A percentile compares a stretch with the other conserved stretches of the same genome.
These are phyloP conservation scores for Musa schizocarpa DNA, from an alignment of 176 grass and related monocot species.

Conservation along the genomic window DNA sequence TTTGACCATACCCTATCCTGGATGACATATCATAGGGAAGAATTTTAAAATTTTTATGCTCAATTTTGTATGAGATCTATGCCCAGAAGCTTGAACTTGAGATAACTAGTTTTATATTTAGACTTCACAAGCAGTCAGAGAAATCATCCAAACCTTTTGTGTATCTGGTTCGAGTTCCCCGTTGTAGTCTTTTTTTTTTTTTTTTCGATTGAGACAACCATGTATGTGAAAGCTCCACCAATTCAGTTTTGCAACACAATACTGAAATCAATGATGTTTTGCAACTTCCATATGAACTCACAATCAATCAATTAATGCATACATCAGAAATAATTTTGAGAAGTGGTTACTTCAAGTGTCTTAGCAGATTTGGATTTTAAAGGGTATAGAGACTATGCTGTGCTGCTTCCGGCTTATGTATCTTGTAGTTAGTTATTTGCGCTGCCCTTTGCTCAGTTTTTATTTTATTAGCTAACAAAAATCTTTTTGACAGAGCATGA, in stretches of 20 bases:
- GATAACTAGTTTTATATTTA: too few relatives aligned
- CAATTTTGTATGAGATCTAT: background rate
- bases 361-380: background rate
- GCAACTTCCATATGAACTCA: too few relatives aligned
- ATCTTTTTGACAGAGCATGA: slow-evolving; percentile 12
- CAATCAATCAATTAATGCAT: too few relatives aligned
- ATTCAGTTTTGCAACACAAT: background rate
- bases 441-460: background rate
- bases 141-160: background rate
- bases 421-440: background rate
- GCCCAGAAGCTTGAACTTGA: background rate
- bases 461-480: background rate
- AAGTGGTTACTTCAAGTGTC: background rate
- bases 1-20: background rate
- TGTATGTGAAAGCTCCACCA: background rate
- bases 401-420: background rate
- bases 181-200: too few relatives aligned
- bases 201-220: too few relatives aligned
- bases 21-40: background rate
- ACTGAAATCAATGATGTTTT: background rate
- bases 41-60: background rate
- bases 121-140: background rate
- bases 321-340: too few relatives aligned
- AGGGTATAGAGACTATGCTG: background rate
- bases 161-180: too few relatives aligned